Conservation (phyloP, 108 stramenopile genomes). For the Conticribra guillardii region DNA sequence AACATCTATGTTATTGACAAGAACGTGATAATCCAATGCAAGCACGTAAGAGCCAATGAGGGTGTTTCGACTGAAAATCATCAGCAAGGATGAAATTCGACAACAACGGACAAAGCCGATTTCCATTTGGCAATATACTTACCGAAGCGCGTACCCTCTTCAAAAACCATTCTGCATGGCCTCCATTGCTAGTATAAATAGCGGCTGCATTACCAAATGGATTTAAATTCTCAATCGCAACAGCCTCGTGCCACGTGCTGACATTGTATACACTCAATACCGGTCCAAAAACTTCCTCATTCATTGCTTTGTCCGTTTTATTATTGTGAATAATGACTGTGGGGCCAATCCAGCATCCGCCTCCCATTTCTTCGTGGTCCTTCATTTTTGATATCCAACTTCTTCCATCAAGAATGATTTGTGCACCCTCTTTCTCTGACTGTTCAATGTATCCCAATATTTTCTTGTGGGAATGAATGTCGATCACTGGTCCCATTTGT, state of each 20-base stretch:
- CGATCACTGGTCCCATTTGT: slow-evolving; percentile 93
- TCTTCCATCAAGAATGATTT: slow-evolving; percentile 92
- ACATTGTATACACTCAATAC: slow-evolving; percentile 82
- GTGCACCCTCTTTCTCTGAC: slow-evolving; percentile 79
- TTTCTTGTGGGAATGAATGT: slow-evolving; percentile 71
- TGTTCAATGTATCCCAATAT: slow-evolving; percentile 84
- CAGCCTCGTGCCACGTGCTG: slow-evolving; percentile 88
- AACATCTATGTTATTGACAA: slow-evolving; percentile 53
- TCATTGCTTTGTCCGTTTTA: slow-evolving; percentile 71
- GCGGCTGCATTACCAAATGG: slow-evolving; percentile 97
- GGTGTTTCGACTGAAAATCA: neutral
- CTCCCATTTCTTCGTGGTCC: slow-evolving; percentile 11
- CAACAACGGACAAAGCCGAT: too few relatives aligned
- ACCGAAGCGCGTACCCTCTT: slow-evolving; percentile 76
- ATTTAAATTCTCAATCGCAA: slow-evolving; percentile 93
- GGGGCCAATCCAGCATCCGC: slow-evolving; percentile 90
- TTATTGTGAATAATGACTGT: slow-evolving; percentile 86
- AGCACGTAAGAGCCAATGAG: neutral
- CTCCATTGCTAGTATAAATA: slow-evolving; percentile 92
- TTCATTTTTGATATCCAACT: slow-evolving; percentile 62
- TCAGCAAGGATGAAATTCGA: too few relatives aligned
- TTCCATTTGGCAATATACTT: too few relatives aligned
- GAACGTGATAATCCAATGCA: neutral
- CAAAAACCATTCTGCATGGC: slow-evolving; percentile 93
- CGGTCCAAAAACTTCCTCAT: slow-evolving; percentile 96